Evolutionary conservation across 164 flowering plant species (phyloP), one percentile per base, ranked within the genome.

Genomic region (Dillenia turbinata): DNA sequence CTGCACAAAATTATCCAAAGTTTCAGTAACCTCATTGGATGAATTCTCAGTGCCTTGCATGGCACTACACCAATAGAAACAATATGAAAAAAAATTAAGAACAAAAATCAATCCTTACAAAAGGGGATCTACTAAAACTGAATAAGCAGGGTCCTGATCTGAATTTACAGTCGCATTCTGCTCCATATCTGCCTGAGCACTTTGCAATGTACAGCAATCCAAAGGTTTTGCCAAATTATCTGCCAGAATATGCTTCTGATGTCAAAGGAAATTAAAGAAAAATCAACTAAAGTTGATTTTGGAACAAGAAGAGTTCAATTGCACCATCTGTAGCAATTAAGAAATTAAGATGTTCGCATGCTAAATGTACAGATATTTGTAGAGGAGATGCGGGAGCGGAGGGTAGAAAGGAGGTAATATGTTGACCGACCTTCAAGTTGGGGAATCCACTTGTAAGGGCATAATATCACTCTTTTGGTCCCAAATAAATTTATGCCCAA

Each of bases 1-100:
- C 94, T 84, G 84, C 62, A 78, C 46, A n/a, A 66, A n/a, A 75
- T 7, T 22, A 54, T 53, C 10, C 22, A 59, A 0, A 51, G 9
- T 16, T 16, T 47, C 54, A 54, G 33, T 48, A 49, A 52, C 40
- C 40, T 33, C 40, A 33, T 6, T 33, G 40, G 40, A 33, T 33
- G 6, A 15, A 13, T 56, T 43, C 12, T 40, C 49, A 64, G 43
- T 8, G 13, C 43, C 14, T 33, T 33, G 7, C 5, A 33, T 33
- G 7, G 40, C 40, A 33, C 40, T 33, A 4, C 5, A 33, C 40
- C 40, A 33, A 33, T 33, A 33, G 40, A 40, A 45, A 12, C n/a
- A 26, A 56, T 15, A 49, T 47, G 55, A 40, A 9, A 11, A 44
- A 9, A 47, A 19, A 54, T 45, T n/a, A 26, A 10, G 8, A 47